A percentile compares a stretch with the other conserved stretches of the same genome.
These are phyloP conservation scores for Myxozyma melibiosi DNA, from an alignment of 805 yeast genomes.

Conservation along the genomic window DNA sequence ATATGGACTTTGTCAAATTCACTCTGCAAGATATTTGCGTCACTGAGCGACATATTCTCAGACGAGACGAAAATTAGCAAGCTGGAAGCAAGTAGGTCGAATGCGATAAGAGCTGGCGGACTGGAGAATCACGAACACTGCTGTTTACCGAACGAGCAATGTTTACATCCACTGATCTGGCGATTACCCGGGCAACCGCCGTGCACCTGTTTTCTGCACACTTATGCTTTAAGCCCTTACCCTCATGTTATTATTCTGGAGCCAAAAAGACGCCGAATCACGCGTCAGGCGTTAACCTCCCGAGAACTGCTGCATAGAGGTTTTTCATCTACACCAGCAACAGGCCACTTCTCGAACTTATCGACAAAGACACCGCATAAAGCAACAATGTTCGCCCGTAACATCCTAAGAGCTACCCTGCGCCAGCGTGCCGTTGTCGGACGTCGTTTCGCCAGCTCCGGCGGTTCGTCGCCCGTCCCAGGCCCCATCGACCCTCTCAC, in stretches of 20 bases:
- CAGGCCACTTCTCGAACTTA: no score
- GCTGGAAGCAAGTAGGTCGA: neutral
- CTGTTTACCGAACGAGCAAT: neutral
- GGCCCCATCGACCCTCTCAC: constrained; percentile 4
- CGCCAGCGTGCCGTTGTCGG: constrained; percentile 9
- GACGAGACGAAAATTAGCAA: neutral
- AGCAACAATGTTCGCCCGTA: constrained; percentile 6
- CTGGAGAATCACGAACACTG: no score
- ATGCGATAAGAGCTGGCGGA: neutral
- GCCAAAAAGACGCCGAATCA: constrained; percentile 4
- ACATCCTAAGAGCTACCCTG: neutral
- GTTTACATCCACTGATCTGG: neutral
- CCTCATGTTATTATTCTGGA: neutral
- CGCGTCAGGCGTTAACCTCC: neutral
- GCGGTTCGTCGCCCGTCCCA: neutral
- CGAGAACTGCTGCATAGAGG: neutral
- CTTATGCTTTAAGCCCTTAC: constrained; percentile 3
- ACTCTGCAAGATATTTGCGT: neutral
- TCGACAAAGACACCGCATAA: neutral
- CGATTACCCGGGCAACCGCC: constrained; percentile 9
- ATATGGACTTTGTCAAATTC: neutral
- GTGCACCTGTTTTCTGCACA: neutral
- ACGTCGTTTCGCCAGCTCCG: constrained; percentile 13
- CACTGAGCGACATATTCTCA: constrained; percentile 1
- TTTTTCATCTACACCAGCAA: no score